phyloP scores from a whole-genome alignment of 371 early-diverging fungal species.

The Basidiobolus heterosporus region DNA sequence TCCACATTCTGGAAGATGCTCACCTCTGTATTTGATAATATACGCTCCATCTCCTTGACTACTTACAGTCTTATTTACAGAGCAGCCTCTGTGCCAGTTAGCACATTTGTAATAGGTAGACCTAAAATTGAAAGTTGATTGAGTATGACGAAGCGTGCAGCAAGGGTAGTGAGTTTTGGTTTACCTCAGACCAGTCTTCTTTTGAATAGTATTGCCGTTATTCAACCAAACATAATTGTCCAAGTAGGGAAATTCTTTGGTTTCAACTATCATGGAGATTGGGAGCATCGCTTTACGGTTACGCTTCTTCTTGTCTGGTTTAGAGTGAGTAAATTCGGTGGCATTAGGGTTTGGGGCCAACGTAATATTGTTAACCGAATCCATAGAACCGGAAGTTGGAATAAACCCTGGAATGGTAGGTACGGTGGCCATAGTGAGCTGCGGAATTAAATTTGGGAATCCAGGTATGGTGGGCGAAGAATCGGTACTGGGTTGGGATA shows the following conservation, averaged over 20 bases:
- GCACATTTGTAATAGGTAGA: constrained; percentile 26
- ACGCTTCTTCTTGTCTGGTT: constrained; percentile 19
- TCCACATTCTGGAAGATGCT: constrained; percentile 35
- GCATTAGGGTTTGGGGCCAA: too few species aligned
- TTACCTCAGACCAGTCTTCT: constrained; percentile 43
- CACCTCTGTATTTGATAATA: constrained; percentile 42
- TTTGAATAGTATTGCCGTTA: constrained; percentile 39
- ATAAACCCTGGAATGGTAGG: too few species aligned
- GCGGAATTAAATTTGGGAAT: too few species aligned
- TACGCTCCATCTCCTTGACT: constrained; percentile 33
- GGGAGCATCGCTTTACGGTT: constrained; percentile 46
- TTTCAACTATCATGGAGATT: constrained; percentile 41
- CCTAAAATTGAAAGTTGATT: too few species aligned
- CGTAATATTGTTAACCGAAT: too few species aligned
- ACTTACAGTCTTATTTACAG: constrained; percentile 46
- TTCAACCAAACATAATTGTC: constrained; percentile 45
- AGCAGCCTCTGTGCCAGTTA: constrained; percentile 20
- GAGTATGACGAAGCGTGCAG: constrained; percentile 1
- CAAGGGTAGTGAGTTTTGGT: background rate
- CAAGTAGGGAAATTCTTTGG: constrained; percentile 28
- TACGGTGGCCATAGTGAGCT: too few species aligned
- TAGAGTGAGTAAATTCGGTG: too few species aligned
- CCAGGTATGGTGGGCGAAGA: too few species aligned
- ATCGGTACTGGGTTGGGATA: too few species aligned
- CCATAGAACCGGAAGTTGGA: too few species aligned